Base-by-base conservation (phyloP, 2,329 filamentous ascomycete genomes). In the Fusarium sp. region DNA sequence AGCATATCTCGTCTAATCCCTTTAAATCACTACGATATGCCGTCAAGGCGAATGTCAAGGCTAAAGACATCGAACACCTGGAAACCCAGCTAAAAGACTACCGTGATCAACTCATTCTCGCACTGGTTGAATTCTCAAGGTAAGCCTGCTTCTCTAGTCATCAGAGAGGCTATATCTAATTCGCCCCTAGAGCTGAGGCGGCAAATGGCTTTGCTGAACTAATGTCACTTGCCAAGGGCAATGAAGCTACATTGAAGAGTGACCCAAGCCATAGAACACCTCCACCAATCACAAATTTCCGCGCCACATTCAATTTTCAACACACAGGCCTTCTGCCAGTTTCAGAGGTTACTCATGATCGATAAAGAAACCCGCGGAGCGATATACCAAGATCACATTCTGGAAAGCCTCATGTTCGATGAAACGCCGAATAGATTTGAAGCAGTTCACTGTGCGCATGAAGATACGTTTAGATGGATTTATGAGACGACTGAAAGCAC, bases 231-330 rank as follows among this genome's bases (percentile, higher is more conserved):
- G 18, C 35, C 4, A 60, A 52, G 9, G 4, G 1, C 10, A 52
- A 52, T 2, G 45, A 52, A 3, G 15, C 27, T 6, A 33, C 7
- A 1, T 19, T 60, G 0, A 16, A 52, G 2, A 15, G 18, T 8
- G 1, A 60, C 45, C 3, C 35, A 35, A 4, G 9, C 35, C 12
- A 4, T 39, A 4, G 25, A 49, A 4, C 19, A 49, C 1, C 8
- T 49, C 1, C 33, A 21, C 2, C 25, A 31, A 4, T 33, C 23
- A 4, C 33, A 58, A 7, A 11, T 58, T 0, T 18, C 15, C 1
- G 1, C 2, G 3, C 19, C 4, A 0, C 0, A 31, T 10, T 23
- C 27, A 0, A 56, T 11, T 2, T 0, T 19, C 21, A 33, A 4
- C 2, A 31, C 8, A 0, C 9, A 21, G 3, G 25, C 21, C 2